Conservation (phyloP, 768 basidiomycete genomes). For the Pisolithus sp. region DNA sequence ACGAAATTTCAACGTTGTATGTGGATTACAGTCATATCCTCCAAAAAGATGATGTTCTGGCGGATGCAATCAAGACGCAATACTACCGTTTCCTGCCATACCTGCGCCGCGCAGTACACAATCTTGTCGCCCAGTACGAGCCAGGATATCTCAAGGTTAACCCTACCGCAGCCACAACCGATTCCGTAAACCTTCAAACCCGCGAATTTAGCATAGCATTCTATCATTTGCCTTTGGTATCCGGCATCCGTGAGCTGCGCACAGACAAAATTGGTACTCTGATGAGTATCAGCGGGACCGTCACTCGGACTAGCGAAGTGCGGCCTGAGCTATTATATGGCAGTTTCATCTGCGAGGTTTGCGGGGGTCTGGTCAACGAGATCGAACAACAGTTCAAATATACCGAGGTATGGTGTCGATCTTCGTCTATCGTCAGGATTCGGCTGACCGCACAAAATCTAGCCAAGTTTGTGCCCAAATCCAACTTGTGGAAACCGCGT, state of each 20-base stretch:
- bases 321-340: conserved; percentile 91
- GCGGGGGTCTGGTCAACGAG: conserved; percentile 79
- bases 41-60: conserved; percentile 86
- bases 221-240: conserved; percentile 88
- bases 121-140: conserved; percentile 82
- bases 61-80: conserved; percentile 87
- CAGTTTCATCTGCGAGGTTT: conserved; percentile 88
- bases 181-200: conserved; percentile 82
- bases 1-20: conserved; percentile 91
- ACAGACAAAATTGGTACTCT: conserved; percentile 93
- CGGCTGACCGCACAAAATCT: not conserved
- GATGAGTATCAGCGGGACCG: conserved; percentile 94
- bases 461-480: conserved; percentile 95
- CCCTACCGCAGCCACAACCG: conserved; percentile 78
- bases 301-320: conserved; percentile 96
- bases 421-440: conserved; percentile 5
- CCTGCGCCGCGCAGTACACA: conserved; percentile 83
- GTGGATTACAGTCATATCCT: conserved; percentile 92
- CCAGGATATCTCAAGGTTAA: conserved; percentile 96
- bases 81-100: conserved; percentile 98
- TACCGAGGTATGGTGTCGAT: conserved; percentile 63
- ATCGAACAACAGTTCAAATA: conserved; percentile 99
- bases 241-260: conserved; percentile 87
- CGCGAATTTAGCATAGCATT: conserved; percentile 95
- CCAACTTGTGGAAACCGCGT: conserved; percentile 85